Evolutionary conservation across 2,329 filamentous ascomycete genomes (phyloP).

Genomic region (Amesomyces nigricolor): DNA sequence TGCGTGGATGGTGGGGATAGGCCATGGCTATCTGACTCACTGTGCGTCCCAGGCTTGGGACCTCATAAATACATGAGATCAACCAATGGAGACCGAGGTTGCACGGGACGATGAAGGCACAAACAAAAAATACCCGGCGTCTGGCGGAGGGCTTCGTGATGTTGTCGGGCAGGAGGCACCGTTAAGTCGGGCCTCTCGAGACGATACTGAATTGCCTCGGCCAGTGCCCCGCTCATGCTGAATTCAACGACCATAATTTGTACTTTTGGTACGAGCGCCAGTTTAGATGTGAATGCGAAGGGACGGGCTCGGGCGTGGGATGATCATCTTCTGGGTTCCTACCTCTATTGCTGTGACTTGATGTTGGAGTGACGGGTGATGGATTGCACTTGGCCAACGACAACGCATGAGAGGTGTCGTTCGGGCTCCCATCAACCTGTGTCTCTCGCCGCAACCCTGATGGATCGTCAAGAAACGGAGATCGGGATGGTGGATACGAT

Average conservation of each 20-base stretch:
- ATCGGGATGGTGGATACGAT: slow-evolving; percentile 5
- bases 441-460: no score
- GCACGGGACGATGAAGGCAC: slow-evolving; percentile 27
- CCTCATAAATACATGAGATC: slow-evolving; percentile 30
- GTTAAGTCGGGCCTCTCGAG: slow-evolving; percentile 15
- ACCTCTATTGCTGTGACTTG: background rate
- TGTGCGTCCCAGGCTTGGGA: slow-evolving; percentile 28
- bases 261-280: slow-evolving; percentile 15
- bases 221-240: slow-evolving; percentile 21
- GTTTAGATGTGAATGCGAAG: slow-evolving; percentile 18
- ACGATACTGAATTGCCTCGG: slow-evolving; percentile 15
- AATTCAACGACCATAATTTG: slow-evolving; percentile 24
- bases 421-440: no score
- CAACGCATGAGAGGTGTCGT: no score
- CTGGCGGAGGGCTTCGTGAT: slow-evolving; percentile 22
- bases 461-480: background rate
- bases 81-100: slow-evolving; percentile 30
- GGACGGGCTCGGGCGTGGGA: slow-evolving; percentile 1
- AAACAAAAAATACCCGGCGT: slow-evolving; percentile 27
- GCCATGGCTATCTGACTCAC: slow-evolving; percentile 28
- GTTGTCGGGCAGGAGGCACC: slow-evolving; percentile 21
- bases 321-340: no score
- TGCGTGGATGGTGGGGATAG: slow-evolving; percentile 39
- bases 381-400: no score
- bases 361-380: background rate